A percentile compares a stretch with the other conserved stretches of the same genome.
Evolutionary conservation across 306 rosid genomes (phyloP).

Genomic region (Lupinus albus): DNA sequence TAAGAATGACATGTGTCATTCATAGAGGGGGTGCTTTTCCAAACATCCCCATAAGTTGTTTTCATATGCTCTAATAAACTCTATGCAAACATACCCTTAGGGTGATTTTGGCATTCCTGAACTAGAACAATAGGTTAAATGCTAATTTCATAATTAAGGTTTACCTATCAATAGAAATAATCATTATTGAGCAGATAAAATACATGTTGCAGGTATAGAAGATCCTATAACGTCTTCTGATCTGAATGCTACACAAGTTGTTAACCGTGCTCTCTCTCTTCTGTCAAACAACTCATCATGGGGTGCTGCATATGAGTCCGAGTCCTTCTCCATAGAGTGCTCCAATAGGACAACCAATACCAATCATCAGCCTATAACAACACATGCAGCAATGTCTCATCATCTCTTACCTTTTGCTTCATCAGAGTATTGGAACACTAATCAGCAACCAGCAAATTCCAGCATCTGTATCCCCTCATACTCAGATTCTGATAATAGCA

Average conservation of each 20-base stretch:
- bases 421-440: conserved; percentile 55
- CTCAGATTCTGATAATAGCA: conserved; percentile 39
- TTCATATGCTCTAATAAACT: too few species aligned
- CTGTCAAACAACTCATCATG: conserved; percentile 87
- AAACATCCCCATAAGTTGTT: too few species aligned
- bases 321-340: conserved; percentile 44
- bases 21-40: too few species aligned
- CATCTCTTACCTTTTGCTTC: conserved; percentile 47
- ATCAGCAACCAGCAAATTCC: conserved; percentile 43
- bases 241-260: conserved; percentile 51
- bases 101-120: conserved; percentile 15
- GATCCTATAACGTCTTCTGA: conserved; percentile 52
- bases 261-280: conserved; percentile 98
- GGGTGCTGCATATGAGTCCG: conserved; percentile 56
- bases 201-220: conserved; percentile 58
- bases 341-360: conserved; percentile 30
- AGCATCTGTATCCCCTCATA: conserved; percentile 43
- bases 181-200: conserved; percentile 9
- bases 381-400: conserved; percentile 43
- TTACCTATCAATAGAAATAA: background rate
- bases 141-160: conserved; percentile 2
- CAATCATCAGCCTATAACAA: conserved; percentile 43
- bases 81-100: too few species aligned
- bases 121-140: background rate
- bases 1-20: background rate